Evolutionary conservation across 2,329 filamentous ascomycete genomes (phyloP), one percentile per base, ranked within the genome.

Genomic region (Sordariomycetes sp.): DNA sequence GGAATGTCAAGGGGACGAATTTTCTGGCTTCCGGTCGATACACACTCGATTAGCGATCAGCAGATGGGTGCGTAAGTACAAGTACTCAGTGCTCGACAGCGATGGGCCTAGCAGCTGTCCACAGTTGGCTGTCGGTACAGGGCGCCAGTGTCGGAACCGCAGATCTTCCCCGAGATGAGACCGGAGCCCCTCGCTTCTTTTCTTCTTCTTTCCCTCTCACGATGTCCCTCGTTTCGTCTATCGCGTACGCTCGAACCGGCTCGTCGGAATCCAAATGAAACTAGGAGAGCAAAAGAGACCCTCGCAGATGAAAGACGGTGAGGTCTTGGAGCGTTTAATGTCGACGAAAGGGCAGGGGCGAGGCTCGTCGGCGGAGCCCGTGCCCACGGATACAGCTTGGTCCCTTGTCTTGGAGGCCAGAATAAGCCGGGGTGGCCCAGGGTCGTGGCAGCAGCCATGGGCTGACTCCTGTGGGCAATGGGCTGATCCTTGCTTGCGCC

Each of bases 401-500:
- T 24, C 20, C 10, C n/a, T 50, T 22, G 45, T 50, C 20, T 24
- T 8, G 12, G 20, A 22, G 28, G 28, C 45, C 20, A 50, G 22
- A 50, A 50, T 50, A 24, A 20, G 17, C 32, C 28, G 28, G 28
- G 28, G 28, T 3, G 28, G 28, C 28, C 28, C 28, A 53, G 53
- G 15, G 17, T 34, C n/a, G 32, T 57, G 55, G 55, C 50, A 57
- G 28, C 28, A 32, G 28, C 28, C 28, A 32, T 32, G 28, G 28
- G 28, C 28, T 28, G 55, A 57, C 55, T 45, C 39, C 36, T 42
- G 50, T 42, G 36, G 50, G 35, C 50, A 53, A 57, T 57, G 55
- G 55, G 42, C 55, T 57, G 55, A 57, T 57, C 35, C 51, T 57
- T 57, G 55, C 55, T 48, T 32, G 42, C 36, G n/a, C 55, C 35